Conservation (phyloP, 768 basidiomycete species). For the Collybia nuda region DNA sequence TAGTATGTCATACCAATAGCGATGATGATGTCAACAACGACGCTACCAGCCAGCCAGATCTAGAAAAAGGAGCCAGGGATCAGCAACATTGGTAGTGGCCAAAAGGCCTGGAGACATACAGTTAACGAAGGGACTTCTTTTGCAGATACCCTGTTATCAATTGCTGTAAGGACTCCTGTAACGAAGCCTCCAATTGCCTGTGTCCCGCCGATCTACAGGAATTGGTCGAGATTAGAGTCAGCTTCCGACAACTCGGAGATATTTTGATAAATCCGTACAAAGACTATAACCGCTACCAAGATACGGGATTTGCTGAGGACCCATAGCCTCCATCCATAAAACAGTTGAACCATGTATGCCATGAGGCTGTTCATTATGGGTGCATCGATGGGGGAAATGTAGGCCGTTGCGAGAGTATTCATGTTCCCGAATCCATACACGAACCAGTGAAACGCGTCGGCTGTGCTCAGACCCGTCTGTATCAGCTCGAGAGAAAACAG, state of each 20-base stretch:
- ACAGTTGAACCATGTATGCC: slow-evolving; percentile 16
- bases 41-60: background rate
- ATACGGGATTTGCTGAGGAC: slow-evolving; percentile 7
- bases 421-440: slow-evolving; percentile 17
- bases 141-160: background rate
- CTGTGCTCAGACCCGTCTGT: slow-evolving; percentile 17
- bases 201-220: slow-evolving; percentile 3
- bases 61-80: background rate
- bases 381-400: slow-evolving; percentile 16
- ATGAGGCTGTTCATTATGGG: slow-evolving; percentile 17
- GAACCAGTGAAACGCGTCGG: slow-evolving; percentile 24
- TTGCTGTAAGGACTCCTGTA: too few species aligned
- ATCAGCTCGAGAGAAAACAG: slow-evolving; percentile 15
- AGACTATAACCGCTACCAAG: slow-evolving; percentile 9
- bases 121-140: background rate
- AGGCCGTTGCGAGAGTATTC: slow-evolving; percentile 10
- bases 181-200: too few species aligned
- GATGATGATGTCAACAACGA: background rate
- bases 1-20: background rate
- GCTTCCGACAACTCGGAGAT: background rate
- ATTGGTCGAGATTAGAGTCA: background rate
- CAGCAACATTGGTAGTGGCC: background rate
- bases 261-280: slow-evolving; percentile 4
- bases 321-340: slow-evolving; percentile 19
- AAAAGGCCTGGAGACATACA: background rate